Conservation (phyloP, 208 protist genomes). For the Crithidia expoeki region DNA sequence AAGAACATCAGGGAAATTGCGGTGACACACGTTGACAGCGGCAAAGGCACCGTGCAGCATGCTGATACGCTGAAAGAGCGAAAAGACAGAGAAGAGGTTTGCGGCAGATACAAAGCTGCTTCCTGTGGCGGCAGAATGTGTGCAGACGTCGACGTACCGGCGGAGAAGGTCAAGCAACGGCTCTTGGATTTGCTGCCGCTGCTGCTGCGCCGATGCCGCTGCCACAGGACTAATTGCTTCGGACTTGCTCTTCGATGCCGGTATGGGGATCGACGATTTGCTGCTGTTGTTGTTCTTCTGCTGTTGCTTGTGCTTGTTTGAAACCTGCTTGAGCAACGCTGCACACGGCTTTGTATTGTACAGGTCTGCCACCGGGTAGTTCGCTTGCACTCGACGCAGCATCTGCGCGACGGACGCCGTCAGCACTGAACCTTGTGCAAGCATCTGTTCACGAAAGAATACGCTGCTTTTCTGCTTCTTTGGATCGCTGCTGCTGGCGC, state of each 20-base stretch:
- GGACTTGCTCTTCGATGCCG: no score
- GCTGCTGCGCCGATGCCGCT: constrained; percentile 11
- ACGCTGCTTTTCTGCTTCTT: background rate
- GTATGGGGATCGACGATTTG: background rate
- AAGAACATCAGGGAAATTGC: background rate
- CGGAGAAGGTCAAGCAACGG: constrained; percentile 18
- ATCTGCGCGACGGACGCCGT: constrained; percentile 39
- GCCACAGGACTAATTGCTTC: no score
- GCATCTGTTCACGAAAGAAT: constrained; percentile 11
- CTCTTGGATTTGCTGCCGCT: constrained; percentile 3
- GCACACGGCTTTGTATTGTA: constrained; percentile 53
- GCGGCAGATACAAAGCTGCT: background rate
- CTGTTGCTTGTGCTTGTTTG: constrained; percentile 52
- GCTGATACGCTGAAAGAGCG: constrained; percentile 69
- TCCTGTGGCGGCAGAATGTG: background rate
- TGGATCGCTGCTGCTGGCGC: background rate
- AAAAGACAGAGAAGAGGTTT: constrained; percentile 27
- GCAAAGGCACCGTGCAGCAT: constrained; percentile 48
- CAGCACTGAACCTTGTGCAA: constrained; percentile 42
- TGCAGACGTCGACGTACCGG: constrained; percentile 15
- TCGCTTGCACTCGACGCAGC: constrained; percentile 47
- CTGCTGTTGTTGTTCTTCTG: constrained; percentile 16
- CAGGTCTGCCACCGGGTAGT: constrained; percentile 22
- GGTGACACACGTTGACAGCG: background rate
- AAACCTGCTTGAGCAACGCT: constrained; percentile 48